Conservation (phyloP, 2,329 filamentous ascomycete species). For the Coniochaeta prunicola region DNA sequence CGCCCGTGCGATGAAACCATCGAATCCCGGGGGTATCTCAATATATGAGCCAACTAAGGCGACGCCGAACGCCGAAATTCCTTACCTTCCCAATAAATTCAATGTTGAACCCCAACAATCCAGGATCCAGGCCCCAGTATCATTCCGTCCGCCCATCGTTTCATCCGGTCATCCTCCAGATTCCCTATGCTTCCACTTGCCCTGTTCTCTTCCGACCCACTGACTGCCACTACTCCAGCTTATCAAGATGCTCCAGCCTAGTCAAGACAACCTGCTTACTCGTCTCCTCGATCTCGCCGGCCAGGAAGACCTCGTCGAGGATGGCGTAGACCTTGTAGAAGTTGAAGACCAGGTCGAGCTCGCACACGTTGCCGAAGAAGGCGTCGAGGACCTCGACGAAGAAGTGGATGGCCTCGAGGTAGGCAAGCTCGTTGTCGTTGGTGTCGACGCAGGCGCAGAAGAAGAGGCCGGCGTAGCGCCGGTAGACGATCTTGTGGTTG, state of each 20-base stretch:
- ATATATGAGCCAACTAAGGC: neutral
- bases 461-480: constrained; percentile 94
- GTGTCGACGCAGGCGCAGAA: constrained; percentile 99
- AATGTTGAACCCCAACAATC: neutral
- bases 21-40: neutral
- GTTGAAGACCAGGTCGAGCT: constrained; percentile 84
- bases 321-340: constrained; percentile 94
- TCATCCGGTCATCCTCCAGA: neutral
- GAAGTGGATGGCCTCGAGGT: constrained; percentile 96
- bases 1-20: neutral
- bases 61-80: neutral
- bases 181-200: neutral
- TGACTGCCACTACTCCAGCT: constrained; percentile 63
- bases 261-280: constrained; percentile 97
- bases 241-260: constrained; percentile 88
- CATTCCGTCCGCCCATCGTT: neutral
- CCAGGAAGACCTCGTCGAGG: constrained; percentile 94
- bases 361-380: constrained; percentile 98
- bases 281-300: constrained; percentile 97
- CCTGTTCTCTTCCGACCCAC: neutral
- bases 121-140: neutral
- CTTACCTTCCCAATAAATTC: neutral
- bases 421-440: constrained; percentile 97
- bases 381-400: constrained; percentile 98
- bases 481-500: constrained; percentile 94